These are phyloP conservation scores for Solanum appendiculatum DNA, from an alignment of 257 asterid genomes.

Conservation along the genomic window DNA sequence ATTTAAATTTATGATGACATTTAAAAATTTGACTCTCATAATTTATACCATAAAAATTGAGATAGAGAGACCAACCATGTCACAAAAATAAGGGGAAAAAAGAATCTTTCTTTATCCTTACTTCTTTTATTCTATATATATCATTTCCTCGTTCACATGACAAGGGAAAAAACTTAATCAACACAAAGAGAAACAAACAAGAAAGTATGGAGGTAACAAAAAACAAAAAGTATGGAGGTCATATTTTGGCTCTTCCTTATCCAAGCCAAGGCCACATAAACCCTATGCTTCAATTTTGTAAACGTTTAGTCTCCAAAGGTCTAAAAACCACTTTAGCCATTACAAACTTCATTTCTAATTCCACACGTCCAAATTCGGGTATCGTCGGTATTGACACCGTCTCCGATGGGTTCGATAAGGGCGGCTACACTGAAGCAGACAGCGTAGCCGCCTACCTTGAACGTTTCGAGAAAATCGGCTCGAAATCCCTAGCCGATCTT, in stretches of 20 bases:
- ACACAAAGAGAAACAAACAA: neutral
- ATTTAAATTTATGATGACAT: neutral
- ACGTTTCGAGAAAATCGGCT: slow-evolving; percentile 26
- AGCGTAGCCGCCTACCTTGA: slow-evolving; percentile 26
- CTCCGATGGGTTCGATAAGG: slow-evolving; percentile 71
- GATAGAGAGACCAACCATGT: too few species aligned
- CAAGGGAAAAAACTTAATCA: neutral
- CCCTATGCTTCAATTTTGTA: slow-evolving; percentile 64
- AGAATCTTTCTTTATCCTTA: neutral
- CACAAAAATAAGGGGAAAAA: neutral
- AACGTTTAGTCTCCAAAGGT: slow-evolving; percentile 49
- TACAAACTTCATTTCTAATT: slow-evolving; percentile 46
- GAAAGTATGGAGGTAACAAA: slow-evolving; percentile 14
- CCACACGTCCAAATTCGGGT: slow-evolving; percentile 24
- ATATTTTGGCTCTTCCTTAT: slow-evolving; percentile 54
- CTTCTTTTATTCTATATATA: neutral
- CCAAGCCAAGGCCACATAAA: slow-evolving; percentile 93
- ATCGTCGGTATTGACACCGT: slow-evolving; percentile 31
- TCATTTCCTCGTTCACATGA: neutral
- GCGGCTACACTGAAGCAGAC: slow-evolving; percentile 36
- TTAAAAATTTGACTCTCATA: neutral
- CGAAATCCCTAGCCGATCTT: slow-evolving; percentile 31
- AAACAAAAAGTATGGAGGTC: slow-evolving; percentile 10
- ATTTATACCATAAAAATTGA: too few species aligned
- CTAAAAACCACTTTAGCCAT: slow-evolving; percentile 43